Evolutionary conservation across 2,329 filamentous ascomycete species (phyloP).

Genomic region (Chaetomium sp.): DNA sequence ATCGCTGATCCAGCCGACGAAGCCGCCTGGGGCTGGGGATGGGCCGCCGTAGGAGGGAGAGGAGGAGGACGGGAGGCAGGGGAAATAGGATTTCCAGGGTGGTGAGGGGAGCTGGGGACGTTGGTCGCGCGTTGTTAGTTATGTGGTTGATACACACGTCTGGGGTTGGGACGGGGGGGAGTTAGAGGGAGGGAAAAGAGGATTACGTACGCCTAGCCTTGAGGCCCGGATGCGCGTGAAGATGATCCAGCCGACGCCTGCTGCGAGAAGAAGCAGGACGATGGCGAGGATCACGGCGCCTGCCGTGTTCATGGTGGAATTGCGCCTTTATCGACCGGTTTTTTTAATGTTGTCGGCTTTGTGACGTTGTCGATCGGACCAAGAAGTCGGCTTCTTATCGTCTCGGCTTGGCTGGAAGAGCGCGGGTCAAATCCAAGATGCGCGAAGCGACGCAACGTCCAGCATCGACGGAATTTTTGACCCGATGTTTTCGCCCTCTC

Average conservation of each 20-base stretch:
- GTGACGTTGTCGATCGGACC: not conserved
- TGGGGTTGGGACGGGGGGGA: conserved; percentile 10
- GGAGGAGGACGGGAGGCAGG: conserved; percentile 53
- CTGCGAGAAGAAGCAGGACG: conserved; percentile 53
- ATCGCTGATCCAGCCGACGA: conserved; percentile 67
- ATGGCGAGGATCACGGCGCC: conserved; percentile 69
- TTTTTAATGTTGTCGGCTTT: not conserved
- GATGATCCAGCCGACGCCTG: conserved; percentile 58
- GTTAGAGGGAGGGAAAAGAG: not conserved
- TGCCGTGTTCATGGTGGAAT: conserved; percentile 46
- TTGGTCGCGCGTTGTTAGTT: not conserved
- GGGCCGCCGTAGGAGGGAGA: conserved; percentile 42
- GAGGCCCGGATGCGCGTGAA: conserved; percentile 68
- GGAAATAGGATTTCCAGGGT: conserved; percentile 60
- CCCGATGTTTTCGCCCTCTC: not conserved
- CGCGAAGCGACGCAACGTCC: too few relatives aligned
- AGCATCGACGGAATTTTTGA: too few relatives aligned
- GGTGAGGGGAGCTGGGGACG: conserved; percentile 59
- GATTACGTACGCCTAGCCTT: conserved; percentile 56
- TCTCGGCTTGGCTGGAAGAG: too few relatives aligned
- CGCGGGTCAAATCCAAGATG: too few relatives aligned
- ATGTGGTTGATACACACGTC: not conserved
- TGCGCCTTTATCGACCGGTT: too few relatives aligned
- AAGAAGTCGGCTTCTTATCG: too few relatives aligned
- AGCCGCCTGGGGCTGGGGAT: conserved; percentile 52